phyloP scores from a whole-genome alignment of 495 filamentous ascomycete species.

The Aspergillus ostianus region DNA sequence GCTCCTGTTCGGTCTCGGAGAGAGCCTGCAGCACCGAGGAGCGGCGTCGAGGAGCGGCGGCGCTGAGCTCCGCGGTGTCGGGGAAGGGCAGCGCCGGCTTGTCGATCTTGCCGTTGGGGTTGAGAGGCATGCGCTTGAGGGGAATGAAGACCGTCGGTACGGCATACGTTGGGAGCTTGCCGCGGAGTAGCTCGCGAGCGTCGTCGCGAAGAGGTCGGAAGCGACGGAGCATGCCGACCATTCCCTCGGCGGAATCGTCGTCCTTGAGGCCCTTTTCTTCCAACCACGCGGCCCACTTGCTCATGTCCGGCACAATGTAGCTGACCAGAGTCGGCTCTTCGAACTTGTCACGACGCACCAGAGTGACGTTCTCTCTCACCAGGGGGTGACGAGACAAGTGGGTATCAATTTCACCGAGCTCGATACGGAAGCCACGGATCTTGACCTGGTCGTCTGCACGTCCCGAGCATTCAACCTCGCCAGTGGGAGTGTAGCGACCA shows the following conservation, averaged over 20 bases:
- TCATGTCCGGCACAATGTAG: conserved; percentile 84
- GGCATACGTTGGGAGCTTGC: conserved; percentile 75
- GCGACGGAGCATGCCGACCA: conserved; percentile 60
- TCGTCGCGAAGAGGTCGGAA: conserved; percentile 70
- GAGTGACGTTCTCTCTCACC: conserved; percentile 81
- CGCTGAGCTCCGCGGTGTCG: conserved; percentile 60
- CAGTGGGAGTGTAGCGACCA: conserved; percentile 69
- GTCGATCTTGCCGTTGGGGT: conserved; percentile 95
- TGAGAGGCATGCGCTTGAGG: conserved; percentile 77
- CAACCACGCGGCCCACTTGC: conserved; percentile 68
- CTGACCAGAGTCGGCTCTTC: conserved; percentile 88
- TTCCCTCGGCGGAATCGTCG: conserved; percentile 45
- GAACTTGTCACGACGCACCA: conserved; percentile 82
- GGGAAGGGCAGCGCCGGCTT: conserved; percentile 90
- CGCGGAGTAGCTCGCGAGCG: conserved; percentile 70
- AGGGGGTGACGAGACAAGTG: conserved; percentile 75
- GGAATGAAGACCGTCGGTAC: conserved; percentile 80
- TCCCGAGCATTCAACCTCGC: conserved; percentile 72
- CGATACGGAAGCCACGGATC: conserved; percentile 93
- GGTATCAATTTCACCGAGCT: conserved; percentile 91
- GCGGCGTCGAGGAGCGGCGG: conserved; percentile 36
- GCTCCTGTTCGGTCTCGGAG: conserved; percentile 63
- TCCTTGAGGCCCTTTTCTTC: conserved; percentile 53
- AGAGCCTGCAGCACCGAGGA: conserved; percentile 40
- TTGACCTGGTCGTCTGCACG: conserved; percentile 91